Base-by-base conservation (phyloP, 1,284 basidiomycete species). In the Moesziomyces sp. region DNA sequence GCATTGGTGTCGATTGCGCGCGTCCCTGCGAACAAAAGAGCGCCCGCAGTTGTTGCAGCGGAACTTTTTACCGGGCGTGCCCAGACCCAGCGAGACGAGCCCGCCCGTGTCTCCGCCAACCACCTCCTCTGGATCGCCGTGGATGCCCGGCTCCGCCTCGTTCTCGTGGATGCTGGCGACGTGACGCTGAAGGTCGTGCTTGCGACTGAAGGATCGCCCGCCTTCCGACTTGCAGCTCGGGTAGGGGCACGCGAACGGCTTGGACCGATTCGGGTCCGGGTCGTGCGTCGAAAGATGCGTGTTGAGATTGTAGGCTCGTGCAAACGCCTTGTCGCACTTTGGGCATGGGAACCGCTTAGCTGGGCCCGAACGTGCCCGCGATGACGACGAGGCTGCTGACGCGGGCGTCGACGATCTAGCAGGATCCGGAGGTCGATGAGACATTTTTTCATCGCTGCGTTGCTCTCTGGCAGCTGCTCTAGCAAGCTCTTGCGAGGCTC, bases 201-300 rank as follows among this genome's bases (percentile, higher is more conserved):
- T 94, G 78, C 93, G 90, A 76, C 91, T 92, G 85, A 94, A 94
- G 3, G 92, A 91, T 55, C 93, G 90, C 13, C 90, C 91, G 13
- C 80, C 80, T 46, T 81, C 79, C 4, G 76, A 68, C 28, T 76
- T 80, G 77, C 93, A 94, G 13, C 89, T 88, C 49, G 88, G 87
- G 83, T 93, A 91, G 45, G 90, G 90, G 82, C 93, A 94, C 35
- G 90, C 88, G 79, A 92, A 91, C 1, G 92, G 92, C 86, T 94
- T 94, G 49, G 90, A 86, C 57, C 93, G 88, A 84, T 92, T 91
- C 44, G 80, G 80, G 33, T 83, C 80, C 19, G 93, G 92, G 80
- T 94, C 92, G 84, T 94, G 93, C 3, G 93, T 94, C 6, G 91
- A 90, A 87, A 93, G 89, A 84, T 94, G 93, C 0, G 93, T 94